Base-by-base conservation (phyloP, 1,139 yeast species). In the Saccharomyces hybrid region DNA sequence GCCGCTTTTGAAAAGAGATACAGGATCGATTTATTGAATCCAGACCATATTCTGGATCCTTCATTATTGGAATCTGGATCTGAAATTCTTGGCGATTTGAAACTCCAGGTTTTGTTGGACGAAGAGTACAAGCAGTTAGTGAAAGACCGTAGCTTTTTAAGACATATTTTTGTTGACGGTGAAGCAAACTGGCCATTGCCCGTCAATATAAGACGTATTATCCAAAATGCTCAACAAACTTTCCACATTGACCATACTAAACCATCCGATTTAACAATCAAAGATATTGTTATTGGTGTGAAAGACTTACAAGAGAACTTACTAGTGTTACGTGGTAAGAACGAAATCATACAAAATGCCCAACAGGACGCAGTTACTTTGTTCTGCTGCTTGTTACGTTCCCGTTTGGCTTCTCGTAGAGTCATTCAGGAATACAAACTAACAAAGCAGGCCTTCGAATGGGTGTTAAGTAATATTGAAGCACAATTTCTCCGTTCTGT, bases 131-230 rank as follows among this genome's bases (percentile, higher is more conserved):
- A 78, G 32, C 96, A 89, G 68, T 78, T 95, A 59, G 70, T 78
- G 51, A 76, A 75, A 24, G 99, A 95, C 65, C 88, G 99, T 74
- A 75, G 74, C 42, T 84, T 85, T 65, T 76, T 95, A 68, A 84
- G 99, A 74, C 80, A 80, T 46, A 88, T 91, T 54, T 95, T 95
- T 77, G 81, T 87, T 52, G 90, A 87, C 65, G 98, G 99, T 76
- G 99, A 95, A 68, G 85, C 83, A 66, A 88, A 85, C 68, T 93
- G 98, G 97, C 99, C 98, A 61, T 78, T 95, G 64, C 99, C 99
- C 21, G 99, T 93, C 49, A 95, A 95, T 67, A 82, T 95, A 65
- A 88, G 97, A 71, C 96, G 99, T 79, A 87, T 95, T 57, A 81
- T 95, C 63, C 98, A 93, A 73, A 95, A 95, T 69, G 95, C 99